Percentiles rank a stretch among this genome's conserved stretches.
Conservation (phyloP, 1,284 basidiomycete species). For the Erythrobasidium hasegawianum region DNA sequence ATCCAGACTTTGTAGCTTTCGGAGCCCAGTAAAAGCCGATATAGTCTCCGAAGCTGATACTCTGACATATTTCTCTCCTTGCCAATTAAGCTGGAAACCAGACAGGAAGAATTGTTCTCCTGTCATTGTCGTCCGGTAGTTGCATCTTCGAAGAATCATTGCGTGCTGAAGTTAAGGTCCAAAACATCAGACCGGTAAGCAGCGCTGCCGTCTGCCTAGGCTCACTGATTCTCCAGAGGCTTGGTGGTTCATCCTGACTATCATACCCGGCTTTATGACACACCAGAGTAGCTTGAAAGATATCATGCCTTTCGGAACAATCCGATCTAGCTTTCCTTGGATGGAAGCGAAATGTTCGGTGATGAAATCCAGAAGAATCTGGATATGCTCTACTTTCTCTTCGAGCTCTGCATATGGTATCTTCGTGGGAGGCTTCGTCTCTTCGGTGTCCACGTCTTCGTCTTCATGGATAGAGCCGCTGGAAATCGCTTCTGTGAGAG, state of each 20-base stretch:
- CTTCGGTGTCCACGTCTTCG: not conserved
- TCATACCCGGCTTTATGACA: constrained; percentile 56
- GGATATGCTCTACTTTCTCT: not conserved
- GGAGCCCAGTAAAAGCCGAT: no score
- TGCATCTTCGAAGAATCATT: constrained; percentile 38
- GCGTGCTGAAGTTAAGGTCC: constrained; percentile 53
- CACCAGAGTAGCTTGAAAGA: constrained; percentile 58
- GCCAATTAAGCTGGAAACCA: no score
- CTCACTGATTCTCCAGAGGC: constrained; percentile 55
- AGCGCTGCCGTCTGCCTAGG: constrained; percentile 51
- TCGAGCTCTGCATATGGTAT: not conserved
- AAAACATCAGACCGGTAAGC: constrained; percentile 43
- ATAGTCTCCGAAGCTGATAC: no score
- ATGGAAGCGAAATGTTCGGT: not conserved
- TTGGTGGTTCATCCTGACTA: constrained; percentile 56
- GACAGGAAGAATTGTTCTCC: no score
- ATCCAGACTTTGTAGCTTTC: no score
- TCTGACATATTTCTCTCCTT: no score
- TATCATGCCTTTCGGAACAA: constrained; percentile 57
- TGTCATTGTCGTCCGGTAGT: no score
- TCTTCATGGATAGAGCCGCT: not conserved
- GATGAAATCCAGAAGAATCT: not conserved
- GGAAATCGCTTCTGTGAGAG: no score
- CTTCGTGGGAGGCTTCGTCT: not conserved
- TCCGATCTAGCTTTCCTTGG: constrained; percentile 53